phyloP scores from a whole-genome alignment of 164 flowering plant genomes.

The Malania oleifera region DNA sequence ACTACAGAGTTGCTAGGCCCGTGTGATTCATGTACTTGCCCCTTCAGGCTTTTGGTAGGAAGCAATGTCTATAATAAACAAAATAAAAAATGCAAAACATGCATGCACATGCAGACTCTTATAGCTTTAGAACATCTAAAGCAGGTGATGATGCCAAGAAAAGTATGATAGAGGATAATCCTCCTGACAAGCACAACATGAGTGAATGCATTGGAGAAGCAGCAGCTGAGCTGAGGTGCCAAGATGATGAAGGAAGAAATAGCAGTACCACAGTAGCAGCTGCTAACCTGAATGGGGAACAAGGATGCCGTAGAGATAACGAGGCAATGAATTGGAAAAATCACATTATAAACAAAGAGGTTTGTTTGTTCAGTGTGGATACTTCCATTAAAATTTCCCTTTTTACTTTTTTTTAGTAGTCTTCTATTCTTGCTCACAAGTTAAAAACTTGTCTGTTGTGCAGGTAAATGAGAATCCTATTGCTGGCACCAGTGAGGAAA shows the following conservation, averaged over 20 bases:
- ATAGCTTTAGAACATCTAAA: neutral
- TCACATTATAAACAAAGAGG: neutral
- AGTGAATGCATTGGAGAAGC: constrained; percentile 8
- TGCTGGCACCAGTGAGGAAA: neutral
- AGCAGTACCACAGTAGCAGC: neutral
- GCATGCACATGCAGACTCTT: neutral
- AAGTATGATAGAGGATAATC: neutral
- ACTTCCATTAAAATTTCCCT: too few species aligned
- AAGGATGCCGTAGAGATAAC: neutral
- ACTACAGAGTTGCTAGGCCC: too few species aligned
- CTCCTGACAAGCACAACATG: neutral
- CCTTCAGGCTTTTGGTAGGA: too few species aligned
- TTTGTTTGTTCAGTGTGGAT: too few species aligned
- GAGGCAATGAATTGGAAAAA: neutral
- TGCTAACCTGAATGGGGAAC: neutral
- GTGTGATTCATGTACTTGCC: too few species aligned
- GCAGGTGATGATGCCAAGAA: neutral
- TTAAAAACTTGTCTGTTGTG: neutral
- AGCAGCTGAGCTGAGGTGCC: constrained; percentile 2
- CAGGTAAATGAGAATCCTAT: constrained; percentile 7
- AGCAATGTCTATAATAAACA: too few species aligned
- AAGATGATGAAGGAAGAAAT: constrained; percentile 5
- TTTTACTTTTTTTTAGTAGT: neutral
- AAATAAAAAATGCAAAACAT: neutral
- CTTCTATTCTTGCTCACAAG: neutral